These are phyloP conservation scores for Sideroxylon spinosum DNA, from an alignment of 179 eudicot species.

Conservation along the genomic window DNA sequence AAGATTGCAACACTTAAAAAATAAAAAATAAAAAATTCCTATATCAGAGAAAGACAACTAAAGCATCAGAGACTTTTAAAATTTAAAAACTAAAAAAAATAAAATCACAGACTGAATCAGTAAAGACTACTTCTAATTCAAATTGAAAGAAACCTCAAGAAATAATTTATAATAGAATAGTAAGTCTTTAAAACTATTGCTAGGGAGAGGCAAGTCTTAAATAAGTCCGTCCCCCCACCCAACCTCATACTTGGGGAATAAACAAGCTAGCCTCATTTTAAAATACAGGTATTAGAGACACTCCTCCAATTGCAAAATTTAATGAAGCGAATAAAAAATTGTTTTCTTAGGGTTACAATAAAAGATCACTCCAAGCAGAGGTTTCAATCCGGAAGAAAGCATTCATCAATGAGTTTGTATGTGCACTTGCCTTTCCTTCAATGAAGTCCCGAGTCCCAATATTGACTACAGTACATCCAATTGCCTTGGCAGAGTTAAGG, in stretches of 20 bases:
- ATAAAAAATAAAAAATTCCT: not conserved
- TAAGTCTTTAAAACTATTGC: not conserved
- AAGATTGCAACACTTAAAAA: not conserved
- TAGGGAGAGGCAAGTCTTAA: not conserved
- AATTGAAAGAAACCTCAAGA: not conserved
- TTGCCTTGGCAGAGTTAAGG: constrained; percentile 96
- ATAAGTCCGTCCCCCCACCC: not conserved
- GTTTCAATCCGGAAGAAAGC: constrained; percentile 7
- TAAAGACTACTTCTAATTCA: not conserved
- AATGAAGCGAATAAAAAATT: not conserved
- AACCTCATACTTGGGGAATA: not conserved
- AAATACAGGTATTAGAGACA: no score
- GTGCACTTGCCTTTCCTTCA: constrained; percentile 88
- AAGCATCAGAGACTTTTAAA: not conserved
- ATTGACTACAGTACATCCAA: constrained; percentile 95
- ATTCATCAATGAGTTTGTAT: not conserved
- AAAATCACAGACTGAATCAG: no score
- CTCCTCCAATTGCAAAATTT: not conserved
- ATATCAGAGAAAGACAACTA: not conserved
- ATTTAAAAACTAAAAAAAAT: no score
- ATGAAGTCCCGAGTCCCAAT: constrained; percentile 92
- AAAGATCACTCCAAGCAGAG: not conserved
- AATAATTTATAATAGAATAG: not conserved
- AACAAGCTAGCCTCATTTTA: not conserved
- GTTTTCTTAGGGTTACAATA: not conserved